These are phyloP conservation scores for Aureobasidium namibiae DNA, from an alignment of 2,329 filamentous ascomycete species.

Conservation along the genomic window DNA sequence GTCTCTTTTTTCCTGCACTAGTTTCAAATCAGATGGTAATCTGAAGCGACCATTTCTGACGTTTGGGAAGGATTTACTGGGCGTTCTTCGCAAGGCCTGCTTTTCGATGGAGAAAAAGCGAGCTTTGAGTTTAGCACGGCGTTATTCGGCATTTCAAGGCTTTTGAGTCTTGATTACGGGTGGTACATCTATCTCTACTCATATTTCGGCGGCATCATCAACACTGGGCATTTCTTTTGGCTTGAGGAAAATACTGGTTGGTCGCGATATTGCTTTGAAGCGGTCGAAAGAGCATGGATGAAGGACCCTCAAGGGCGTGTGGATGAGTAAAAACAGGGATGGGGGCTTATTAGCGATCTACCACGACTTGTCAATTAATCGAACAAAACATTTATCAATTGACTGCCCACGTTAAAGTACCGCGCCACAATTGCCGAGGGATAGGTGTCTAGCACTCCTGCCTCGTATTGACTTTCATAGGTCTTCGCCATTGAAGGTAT, in stretches of 20 bases:
- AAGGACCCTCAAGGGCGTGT: slow-evolving; percentile 1
- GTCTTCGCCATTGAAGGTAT: background rate
- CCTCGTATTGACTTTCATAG: background rate
- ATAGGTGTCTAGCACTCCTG: background rate
- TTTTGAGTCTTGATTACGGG: background rate
- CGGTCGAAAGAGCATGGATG: background rate
- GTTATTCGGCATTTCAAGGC: slow-evolving; percentile 6
- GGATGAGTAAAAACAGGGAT: background rate
- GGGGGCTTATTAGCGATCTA: background rate
- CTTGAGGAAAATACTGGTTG: background rate
- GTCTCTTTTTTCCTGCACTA: background rate
- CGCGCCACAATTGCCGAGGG: background rate
- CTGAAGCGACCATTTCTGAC: background rate
- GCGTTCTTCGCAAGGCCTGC: slow-evolving; percentile 1
- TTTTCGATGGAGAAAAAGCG: background rate
- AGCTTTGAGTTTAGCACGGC: slow-evolving; percentile 13
- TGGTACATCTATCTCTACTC: slow-evolving; percentile 1
- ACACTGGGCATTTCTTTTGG: background rate
- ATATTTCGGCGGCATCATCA: slow-evolving; percentile 6
- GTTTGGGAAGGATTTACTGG: slow-evolving; percentile 6
- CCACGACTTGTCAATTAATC: background rate
- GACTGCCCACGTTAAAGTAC: background rate
- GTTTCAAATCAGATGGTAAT: slow-evolving; percentile 1
- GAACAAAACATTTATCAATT: background rate
- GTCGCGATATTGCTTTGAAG: background rate